phyloP scores from a whole-genome alignment of 768 basidiomycete genomes.

The Boletus tylopilopsis region DNA sequence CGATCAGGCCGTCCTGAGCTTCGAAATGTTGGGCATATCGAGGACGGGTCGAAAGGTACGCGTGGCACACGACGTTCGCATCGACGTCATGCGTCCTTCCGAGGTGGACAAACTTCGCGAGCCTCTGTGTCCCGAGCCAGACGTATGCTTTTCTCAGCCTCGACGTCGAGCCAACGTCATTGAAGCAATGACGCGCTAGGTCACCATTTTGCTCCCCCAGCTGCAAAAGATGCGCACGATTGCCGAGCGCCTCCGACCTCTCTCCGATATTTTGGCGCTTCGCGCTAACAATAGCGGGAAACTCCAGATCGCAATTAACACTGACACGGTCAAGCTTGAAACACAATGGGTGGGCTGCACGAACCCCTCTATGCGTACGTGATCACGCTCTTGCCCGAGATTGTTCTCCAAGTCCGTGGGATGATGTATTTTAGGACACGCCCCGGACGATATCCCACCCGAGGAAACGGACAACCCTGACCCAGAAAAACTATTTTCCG shows the following conservation, averaged over 20 bases:
- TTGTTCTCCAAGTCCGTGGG: not conserved
- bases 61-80: constrained; percentile 76
- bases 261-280: constrained; percentile 67
- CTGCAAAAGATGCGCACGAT: constrained; percentile 75
- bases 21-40: constrained; percentile 67
- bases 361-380: constrained; percentile 54
- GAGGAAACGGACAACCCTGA: constrained; percentile 42
- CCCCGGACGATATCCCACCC: constrained; percentile 30
- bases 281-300: constrained; percentile 64
- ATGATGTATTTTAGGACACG: constrained; percentile 17
- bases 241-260: constrained; percentile 65
- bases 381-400: not conserved
- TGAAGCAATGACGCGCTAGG: constrained; percentile 38
- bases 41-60: constrained; percentile 60
- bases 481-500: constrained; percentile 55
- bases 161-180: not conserved
- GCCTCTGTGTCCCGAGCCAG: constrained; percentile 82
- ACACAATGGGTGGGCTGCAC: constrained; percentile 75
- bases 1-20: constrained; percentile 70
- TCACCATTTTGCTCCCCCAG: constrained; percentile 74
- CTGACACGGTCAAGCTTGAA: constrained; percentile 73
- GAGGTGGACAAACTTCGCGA: constrained; percentile 73
- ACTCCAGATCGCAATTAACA: constrained; percentile 51
- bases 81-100: constrained; percentile 72
- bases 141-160: constrained; percentile 48